phyloP scores from a whole-genome alignment of 2,329 filamentous ascomycete genomes.

The Hansfordia pulvinata region DNA sequence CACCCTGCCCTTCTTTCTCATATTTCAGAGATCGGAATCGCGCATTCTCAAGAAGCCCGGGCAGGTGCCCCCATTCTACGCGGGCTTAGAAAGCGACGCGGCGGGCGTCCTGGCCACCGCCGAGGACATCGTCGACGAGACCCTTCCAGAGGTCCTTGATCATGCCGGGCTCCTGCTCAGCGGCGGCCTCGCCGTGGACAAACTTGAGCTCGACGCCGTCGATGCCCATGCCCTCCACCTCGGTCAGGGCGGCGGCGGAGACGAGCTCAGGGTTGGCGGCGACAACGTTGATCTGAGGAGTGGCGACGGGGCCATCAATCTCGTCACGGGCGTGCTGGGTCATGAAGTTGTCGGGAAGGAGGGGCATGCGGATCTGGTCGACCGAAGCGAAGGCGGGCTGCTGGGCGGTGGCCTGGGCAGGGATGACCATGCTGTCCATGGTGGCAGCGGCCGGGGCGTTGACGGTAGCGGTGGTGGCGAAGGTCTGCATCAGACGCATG shows the following conservation, averaged over 20 bases:
- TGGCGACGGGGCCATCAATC: conserved; percentile 23
- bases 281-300: conserved; percentile 37
- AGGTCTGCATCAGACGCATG: conserved; percentile 50
- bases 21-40: too few relatives aligned
- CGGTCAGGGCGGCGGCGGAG: conserved; percentile 35
- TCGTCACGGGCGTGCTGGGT: conserved; percentile 28
- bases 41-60: too few relatives aligned
- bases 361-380: conserved; percentile 36
- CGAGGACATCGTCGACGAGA: conserved; percentile 35
- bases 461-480: conserved; percentile 34
- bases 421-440: conserved; percentile 41
- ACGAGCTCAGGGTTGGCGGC: conserved; percentile 41
- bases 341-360: conserved; percentile 45
- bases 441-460: conserved; percentile 24
- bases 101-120: conserved; percentile 10
- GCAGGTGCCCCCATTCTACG: too few relatives aligned
- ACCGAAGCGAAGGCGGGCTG: conserved; percentile 16
- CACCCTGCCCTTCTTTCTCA: too few relatives aligned
- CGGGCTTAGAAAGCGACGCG: conserved; percentile 15
- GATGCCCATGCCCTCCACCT: conserved; percentile 43
- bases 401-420: conserved; percentile 23
- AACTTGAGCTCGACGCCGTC: conserved; percentile 44
- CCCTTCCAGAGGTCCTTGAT: conserved; percentile 42
- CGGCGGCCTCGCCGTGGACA: conserved; percentile 21
- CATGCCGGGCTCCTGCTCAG: conserved; percentile 27